Evolutionary conservation across 768 basidiomycete species (phyloP).

Genomic region (Mycena sanguinolenta): DNA sequence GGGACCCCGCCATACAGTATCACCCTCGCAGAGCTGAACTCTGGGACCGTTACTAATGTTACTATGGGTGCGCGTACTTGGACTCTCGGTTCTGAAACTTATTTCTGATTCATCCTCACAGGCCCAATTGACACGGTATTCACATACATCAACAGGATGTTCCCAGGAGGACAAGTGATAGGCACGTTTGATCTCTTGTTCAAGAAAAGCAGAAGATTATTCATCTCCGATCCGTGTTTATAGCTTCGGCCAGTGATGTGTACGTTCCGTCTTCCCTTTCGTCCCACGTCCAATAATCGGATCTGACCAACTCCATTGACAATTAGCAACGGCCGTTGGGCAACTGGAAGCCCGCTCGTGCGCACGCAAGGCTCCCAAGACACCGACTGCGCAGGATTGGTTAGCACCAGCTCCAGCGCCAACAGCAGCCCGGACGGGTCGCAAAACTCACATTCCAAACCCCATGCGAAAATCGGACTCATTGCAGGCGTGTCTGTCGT

Average conservation of each 20-base stretch:
- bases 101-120: neutral
- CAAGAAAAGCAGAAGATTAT: too few relatives aligned
- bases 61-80: slow-evolving; percentile 42
- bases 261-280: neutral
- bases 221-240: neutral
- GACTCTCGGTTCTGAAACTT: too few relatives aligned
- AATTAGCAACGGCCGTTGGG: neutral
- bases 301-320: neutral
- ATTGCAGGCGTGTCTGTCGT: too few relatives aligned
- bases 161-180: slow-evolving; percentile 47
- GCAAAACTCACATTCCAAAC: too few relatives aligned
- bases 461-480: too few relatives aligned
- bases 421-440: too few relatives aligned
- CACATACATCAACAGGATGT: slow-evolving; percentile 52
- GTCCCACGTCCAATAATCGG: neutral
- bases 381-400: neutral
- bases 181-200: slow-evolving; percentile 43
- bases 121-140: slow-evolving; percentile 44
- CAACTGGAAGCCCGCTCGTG: too few relatives aligned
- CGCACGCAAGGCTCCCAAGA: slow-evolving; percentile 1
- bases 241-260: neutral
- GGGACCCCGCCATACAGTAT: slow-evolving; percentile 57
- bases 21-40: slow-evolving; percentile 48
- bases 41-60: slow-evolving; percentile 51
- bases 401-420: neutral